Conservation (phyloP, 2,329 filamentous ascomycete genomes). For the Diplodia corticola region DNA sequence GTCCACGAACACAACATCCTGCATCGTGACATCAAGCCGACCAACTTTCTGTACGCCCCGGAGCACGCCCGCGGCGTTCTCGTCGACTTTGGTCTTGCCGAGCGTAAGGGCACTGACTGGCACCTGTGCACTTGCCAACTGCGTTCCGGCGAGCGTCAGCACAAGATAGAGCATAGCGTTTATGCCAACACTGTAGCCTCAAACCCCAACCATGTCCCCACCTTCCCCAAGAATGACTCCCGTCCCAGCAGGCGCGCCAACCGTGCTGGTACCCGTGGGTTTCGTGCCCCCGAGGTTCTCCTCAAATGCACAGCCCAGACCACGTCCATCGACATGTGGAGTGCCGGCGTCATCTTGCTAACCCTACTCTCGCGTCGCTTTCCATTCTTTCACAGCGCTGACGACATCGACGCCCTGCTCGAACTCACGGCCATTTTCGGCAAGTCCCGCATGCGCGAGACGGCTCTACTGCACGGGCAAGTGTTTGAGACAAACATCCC, state of each 20-base stretch:
- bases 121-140: slow-evolving; percentile 83
- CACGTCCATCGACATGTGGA: slow-evolving; percentile 94
- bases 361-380: slow-evolving; percentile 90
- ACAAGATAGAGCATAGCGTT: slow-evolving; percentile 55
- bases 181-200: slow-evolving; percentile 55
- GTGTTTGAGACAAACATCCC: slow-evolving; percentile 92
- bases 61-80: slow-evolving; percentile 78
- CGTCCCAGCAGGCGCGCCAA: slow-evolving; percentile 88
- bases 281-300: slow-evolving; percentile 92
- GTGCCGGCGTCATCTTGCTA: slow-evolving; percentile 92
- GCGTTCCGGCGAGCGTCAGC: slow-evolving; percentile 60
- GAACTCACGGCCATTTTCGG: slow-evolving; percentile 97
- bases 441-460: slow-evolving; percentile 75
- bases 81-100: slow-evolving; percentile 98
- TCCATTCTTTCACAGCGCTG: slow-evolving; percentile 98
- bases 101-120: slow-evolving; percentile 68
- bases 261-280: slow-evolving; percentile 89
- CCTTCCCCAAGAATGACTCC: slow-evolving; percentile 87
- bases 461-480: slow-evolving; percentile 81
- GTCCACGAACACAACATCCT: slow-evolving; percentile 85
- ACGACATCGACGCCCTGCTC: slow-evolving; percentile 96
- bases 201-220: slow-evolving; percentile 45
- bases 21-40: slow-evolving; percentile 95
- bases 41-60: slow-evolving; percentile 93
- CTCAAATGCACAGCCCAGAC: slow-evolving; percentile 97